Percentiles rank a stretch among this genome's conserved stretches.
Conservation (phyloP, 139 green algal genomes). For the Yamagishiella unicocca region DNA sequence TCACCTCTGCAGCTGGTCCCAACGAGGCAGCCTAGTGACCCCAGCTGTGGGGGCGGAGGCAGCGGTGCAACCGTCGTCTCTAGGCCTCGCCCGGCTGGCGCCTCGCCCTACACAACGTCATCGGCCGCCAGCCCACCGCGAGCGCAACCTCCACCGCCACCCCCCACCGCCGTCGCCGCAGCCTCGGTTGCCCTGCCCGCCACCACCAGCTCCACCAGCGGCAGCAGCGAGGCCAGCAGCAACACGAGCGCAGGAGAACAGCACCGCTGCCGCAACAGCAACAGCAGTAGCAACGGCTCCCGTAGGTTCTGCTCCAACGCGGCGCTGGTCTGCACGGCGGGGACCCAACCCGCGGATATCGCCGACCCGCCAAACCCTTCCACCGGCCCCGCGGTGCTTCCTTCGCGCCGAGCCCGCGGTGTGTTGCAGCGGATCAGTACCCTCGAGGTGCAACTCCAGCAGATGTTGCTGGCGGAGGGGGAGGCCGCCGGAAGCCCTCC, state of each 20-base stretch:
- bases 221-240: background rate
- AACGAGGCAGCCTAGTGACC: no score
- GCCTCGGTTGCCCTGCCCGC: background rate
- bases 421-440: background rate
- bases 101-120: no score
- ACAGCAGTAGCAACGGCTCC: background rate
- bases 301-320: background rate
- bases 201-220: background rate
- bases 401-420: background rate
- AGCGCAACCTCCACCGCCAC: background rate
- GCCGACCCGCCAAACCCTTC: background rate
- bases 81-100: no score
- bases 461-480: background rate
- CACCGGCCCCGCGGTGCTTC: background rate
- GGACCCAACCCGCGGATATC: no score
- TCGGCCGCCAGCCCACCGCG: no score
- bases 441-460: slow-evolving; percentile 1
- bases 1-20: no score
- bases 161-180: background rate
- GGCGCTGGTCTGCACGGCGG: no score
- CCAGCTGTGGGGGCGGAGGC: no score
- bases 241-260: background rate
- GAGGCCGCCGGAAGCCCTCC: no score
- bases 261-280: background rate
- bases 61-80: no score